Conservation (phyloP, 768 basidiomycete genomes). For the Zangia roseola region DNA sequence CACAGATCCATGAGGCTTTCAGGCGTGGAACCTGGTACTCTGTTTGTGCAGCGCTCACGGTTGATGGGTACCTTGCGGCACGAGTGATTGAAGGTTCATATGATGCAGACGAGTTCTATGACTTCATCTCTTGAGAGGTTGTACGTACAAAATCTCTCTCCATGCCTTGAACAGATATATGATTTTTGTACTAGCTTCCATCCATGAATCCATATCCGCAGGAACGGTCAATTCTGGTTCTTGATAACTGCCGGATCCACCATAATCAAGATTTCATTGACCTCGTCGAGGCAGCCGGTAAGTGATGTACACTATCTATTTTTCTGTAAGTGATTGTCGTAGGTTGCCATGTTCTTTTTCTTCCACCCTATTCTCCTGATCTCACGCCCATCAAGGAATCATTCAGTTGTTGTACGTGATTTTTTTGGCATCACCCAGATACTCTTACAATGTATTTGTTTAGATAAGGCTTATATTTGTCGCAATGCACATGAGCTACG, state of each 20-base stretch:
- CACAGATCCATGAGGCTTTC: constrained; percentile 24
- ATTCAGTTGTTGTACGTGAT: background rate
- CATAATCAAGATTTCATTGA: constrained; percentile 1
- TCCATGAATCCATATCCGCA: constrained; percentile 1
- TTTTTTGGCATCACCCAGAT: too few species aligned
- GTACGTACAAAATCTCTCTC: background rate
- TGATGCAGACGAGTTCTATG: constrained; percentile 32
- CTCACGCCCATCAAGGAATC: constrained; percentile 1
- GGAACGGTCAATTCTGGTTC: background rate
- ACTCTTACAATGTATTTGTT: too few species aligned
- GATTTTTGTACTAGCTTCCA: background rate
- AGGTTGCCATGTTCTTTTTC: constrained; percentile 1
- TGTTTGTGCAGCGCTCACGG: constrained; percentile 35
- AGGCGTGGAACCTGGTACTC: constrained; percentile 31
- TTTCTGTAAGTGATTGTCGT: background rate
- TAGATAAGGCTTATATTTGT: background rate
- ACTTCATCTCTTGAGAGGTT: constrained; percentile 29
- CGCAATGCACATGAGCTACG: background rate
- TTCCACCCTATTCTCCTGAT: background rate
- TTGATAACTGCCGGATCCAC: constrained; percentile 5
- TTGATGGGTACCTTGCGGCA: background rate
- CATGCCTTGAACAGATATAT: background rate
- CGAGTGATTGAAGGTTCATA: constrained; percentile 33
- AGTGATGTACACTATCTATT: background rate
- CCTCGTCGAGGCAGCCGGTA: background rate